Conservation (phyloP, 768 basidiomycete genomes). For the Mycena amicta region DNA sequence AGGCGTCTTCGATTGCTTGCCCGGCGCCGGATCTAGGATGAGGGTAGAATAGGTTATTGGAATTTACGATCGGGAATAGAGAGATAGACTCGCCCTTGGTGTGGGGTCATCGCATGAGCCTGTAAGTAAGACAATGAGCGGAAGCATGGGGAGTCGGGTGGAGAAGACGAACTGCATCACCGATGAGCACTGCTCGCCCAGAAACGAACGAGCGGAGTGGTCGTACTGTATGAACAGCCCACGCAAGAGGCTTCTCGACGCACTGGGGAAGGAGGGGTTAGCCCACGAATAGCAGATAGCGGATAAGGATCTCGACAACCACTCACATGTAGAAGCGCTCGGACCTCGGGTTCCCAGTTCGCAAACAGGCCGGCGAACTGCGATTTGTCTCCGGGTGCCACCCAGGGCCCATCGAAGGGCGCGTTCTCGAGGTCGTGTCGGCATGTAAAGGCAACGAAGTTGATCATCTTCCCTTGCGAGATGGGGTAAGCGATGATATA, state of each 20-base stretch:
- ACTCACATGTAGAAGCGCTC: slow-evolving; percentile 55
- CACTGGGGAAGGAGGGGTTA: slow-evolving; percentile 40
- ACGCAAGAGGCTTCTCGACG: slow-evolving; percentile 52
- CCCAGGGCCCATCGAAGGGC: slow-evolving; percentile 53
- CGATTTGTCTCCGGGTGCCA: slow-evolving; percentile 43
- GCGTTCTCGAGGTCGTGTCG: slow-evolving; percentile 55
- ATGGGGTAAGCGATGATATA: slow-evolving; percentile 67
- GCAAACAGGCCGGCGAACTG: slow-evolving; percentile 50
- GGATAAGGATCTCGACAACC: not conserved
- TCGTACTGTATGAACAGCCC: slow-evolving; percentile 64
- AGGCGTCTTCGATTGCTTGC: slow-evolving; percentile 60
- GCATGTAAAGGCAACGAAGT: slow-evolving; percentile 62
- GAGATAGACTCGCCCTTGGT: slow-evolving; percentile 45
- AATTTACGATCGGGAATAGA: too few relatives aligned
- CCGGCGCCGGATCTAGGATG: slow-evolving; percentile 48
- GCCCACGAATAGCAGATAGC: not conserved
- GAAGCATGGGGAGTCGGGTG: too few relatives aligned
- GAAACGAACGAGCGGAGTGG: slow-evolving; percentile 53
- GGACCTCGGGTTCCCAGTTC: slow-evolving; percentile 63
- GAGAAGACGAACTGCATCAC: too few relatives aligned
- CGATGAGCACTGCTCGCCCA: slow-evolving; percentile 48
- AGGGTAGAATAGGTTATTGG: not conserved
- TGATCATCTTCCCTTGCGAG: slow-evolving; percentile 56
- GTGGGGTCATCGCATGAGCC: slow-evolving; percentile 56
- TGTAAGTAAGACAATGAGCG: too few relatives aligned